Percentiles rank a stretch among this genome's conserved stretches.
Evolutionary conservation across 2,329 filamentous ascomycete species (phyloP).

Genomic region (Pseudogymnoascus sp.): DNA sequence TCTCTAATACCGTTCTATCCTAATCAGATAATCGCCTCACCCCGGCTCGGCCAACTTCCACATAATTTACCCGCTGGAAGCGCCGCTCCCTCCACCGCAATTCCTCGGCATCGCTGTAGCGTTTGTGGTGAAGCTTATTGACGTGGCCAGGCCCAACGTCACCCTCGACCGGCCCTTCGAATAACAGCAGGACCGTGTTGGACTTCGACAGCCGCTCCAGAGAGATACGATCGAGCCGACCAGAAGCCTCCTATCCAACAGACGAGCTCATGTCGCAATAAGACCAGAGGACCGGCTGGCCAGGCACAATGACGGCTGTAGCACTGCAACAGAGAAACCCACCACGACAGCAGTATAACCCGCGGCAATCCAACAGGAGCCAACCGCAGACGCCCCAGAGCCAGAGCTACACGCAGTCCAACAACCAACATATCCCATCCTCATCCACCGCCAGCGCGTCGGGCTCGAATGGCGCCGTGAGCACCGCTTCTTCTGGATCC

Average conservation of each 20-base stretch:
- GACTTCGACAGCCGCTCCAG: not conserved
- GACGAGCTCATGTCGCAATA: conserved; percentile 7
- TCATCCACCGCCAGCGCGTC: conserved; percentile 4
- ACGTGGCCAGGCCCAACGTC: not conserved
- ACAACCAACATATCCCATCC: not conserved
- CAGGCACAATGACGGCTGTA: conserved; percentile 30
- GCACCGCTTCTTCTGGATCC: not conserved
- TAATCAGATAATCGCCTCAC: conserved; percentile 1
- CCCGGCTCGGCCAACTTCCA: not conserved
- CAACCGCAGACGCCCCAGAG: conserved; percentile 6
- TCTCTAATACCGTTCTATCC: not conserved
- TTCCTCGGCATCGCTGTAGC: not conserved
- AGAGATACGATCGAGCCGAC: not conserved
- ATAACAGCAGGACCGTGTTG: not conserved
- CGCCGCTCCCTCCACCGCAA: conserved; percentile 5
- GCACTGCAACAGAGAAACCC: conserved; percentile 26
- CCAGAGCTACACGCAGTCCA: conserved; percentile 4
- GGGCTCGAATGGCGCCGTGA: conserved; percentile 8
- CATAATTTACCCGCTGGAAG: conserved; percentile 6
- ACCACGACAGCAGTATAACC: conserved; percentile 25
- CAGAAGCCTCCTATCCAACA: conserved; percentile 5
- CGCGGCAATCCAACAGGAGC: conserved; percentile 17
- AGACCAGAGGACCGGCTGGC: conserved; percentile 1
- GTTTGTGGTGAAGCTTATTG: conserved; percentile 1
- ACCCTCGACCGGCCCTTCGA: not conserved